Base-by-base conservation (phyloP, 2,329 filamentous ascomycete species). In the Mariannaea sp. region DNA sequence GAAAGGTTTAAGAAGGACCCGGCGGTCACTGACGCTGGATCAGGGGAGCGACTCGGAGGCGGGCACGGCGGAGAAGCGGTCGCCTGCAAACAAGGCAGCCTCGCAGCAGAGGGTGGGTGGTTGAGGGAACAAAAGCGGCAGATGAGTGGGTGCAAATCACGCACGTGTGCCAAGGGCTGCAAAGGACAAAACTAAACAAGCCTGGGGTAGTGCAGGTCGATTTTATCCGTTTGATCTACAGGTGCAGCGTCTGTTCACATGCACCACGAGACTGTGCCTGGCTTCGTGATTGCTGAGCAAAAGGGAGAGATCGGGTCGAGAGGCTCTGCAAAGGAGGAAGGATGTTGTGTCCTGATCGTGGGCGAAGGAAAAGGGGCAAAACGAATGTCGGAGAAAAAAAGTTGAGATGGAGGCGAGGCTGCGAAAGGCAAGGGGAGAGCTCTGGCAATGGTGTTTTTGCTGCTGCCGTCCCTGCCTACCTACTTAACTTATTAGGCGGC, bases 1-100 rank as follows among this genome's bases (percentile, higher is more conserved):
- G 46, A 58, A 57, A 53, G 47, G 54, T 60, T 51, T 59, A 65
- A 53, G 56, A 64, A 36, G 14, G 33, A 8, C 33, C 14, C 33
- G 14, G 14, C 2, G 4, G 33, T 17, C 33, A 19, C 32, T 33
- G 13, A 36, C 7, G 14, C 9, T 10, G 13, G 10, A 14, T 16
- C 33, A 36, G 33, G 33, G 33, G 33, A 36, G 9, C 13, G 13
- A 14, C 32, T 9, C 6, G 16, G 14, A 14, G 33, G 33, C 33
- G 16, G 36, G 39, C 27, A 41, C 45, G 26, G 45, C 35, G 19
- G 27, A 32, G 36, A 39, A 30, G 35, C 33, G 27, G 45, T 40
- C 36, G 35, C 33, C 36, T 30, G 44, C 35, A 24, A 16, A 33
- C 22, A 45, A 19, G 30, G 29, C 32, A 20, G 35, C 38, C 27